Evolutionary conservation across 805 yeast genomes (phyloP).

Genomic region (Brettanomyces anomalus): DNA sequence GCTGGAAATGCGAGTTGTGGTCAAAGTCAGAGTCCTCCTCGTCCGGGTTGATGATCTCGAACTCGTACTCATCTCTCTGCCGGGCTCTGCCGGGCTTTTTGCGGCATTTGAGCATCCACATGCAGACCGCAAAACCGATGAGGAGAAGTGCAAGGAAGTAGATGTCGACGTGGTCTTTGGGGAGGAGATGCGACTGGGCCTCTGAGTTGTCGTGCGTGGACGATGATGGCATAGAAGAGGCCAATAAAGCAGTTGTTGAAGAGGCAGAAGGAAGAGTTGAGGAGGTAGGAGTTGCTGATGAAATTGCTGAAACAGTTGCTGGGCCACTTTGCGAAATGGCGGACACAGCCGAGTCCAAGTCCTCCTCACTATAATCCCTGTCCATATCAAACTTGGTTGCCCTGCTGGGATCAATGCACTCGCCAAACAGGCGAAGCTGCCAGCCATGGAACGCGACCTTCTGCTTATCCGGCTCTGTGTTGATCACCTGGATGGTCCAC

Average conservation of each 20-base stretch:
- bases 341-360: neutral
- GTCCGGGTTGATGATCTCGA: constrained; percentile 69
- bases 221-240: neutral
- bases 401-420: constrained; percentile 51
- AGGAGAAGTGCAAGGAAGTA: constrained; percentile 46
- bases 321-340: constrained; percentile 5
- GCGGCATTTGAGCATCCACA: constrained; percentile 32
- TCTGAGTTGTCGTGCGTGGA: neutral
- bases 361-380: constrained; percentile 32
- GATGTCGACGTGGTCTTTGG: constrained; percentile 8
- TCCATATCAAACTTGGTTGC: constrained; percentile 48
- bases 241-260: neutral
- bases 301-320: constrained; percentile 6
- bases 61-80: constrained; percentile 64
- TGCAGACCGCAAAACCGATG: constrained; percentile 43
- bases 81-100: constrained; percentile 33
- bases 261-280: neutral
- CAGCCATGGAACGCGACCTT: constrained; percentile 47
- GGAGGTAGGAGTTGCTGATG: neutral
- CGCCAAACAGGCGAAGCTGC: constrained; percentile 81
- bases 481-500: constrained; percentile 68
- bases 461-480: constrained; percentile 27
- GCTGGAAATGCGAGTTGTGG: too few relatives aligned
- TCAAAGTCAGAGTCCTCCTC: constrained; percentile 21
- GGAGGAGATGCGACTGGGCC: constrained; percentile 1